Conservation (phyloP, 345 rosid genomes). For the Acer negundo region DNA sequence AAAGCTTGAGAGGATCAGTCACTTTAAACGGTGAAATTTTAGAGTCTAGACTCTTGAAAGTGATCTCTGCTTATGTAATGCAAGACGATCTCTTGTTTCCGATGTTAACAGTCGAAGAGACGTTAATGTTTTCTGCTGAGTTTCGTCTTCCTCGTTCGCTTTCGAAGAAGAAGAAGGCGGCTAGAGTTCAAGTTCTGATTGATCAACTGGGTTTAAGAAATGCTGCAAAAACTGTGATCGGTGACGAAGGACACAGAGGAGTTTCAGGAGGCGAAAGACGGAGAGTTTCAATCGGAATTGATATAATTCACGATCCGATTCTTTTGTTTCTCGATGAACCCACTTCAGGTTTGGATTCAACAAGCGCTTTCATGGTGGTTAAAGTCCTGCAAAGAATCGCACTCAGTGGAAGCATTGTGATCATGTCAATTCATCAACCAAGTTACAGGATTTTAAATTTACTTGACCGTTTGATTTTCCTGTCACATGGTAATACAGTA, state of each 20-base stretch:
- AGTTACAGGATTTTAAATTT: constrained; percentile 81
- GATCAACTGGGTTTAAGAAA: constrained; percentile 78
- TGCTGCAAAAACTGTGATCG: constrained; percentile 86
- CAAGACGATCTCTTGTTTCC: constrained; percentile 96
- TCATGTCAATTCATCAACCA: constrained; percentile 95
- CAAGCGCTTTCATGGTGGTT: constrained; percentile 92
- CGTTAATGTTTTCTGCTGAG: constrained; percentile 92
- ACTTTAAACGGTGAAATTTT: constrained; percentile 75
- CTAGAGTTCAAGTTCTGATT: constrained; percentile 81
- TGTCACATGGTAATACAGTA: constrained; percentile 79
- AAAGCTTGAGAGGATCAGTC: constrained; percentile 72
- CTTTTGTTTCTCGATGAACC: constrained; percentile 90
- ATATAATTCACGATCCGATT: constrained; percentile 86
- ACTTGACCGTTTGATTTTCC: constrained; percentile 71
- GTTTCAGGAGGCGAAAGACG: constrained; percentile 94
- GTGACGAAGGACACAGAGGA: constrained; percentile 94
- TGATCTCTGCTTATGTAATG: constrained; percentile 94
- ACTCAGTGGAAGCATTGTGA: constrained; percentile 83
- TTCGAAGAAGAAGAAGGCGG: constrained; percentile 65
- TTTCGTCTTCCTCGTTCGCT: constrained; percentile 90
- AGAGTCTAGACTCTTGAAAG: constrained; percentile 72
- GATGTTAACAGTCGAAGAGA: constrained; percentile 91
- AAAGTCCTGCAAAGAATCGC: constrained; percentile 90
- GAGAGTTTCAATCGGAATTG: constrained; percentile 81
- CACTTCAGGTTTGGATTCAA: constrained; percentile 92